These are phyloP conservation scores for Candida lessepsii DNA, from an alignment of 805 yeast species.

Conservation along the genomic window DNA sequence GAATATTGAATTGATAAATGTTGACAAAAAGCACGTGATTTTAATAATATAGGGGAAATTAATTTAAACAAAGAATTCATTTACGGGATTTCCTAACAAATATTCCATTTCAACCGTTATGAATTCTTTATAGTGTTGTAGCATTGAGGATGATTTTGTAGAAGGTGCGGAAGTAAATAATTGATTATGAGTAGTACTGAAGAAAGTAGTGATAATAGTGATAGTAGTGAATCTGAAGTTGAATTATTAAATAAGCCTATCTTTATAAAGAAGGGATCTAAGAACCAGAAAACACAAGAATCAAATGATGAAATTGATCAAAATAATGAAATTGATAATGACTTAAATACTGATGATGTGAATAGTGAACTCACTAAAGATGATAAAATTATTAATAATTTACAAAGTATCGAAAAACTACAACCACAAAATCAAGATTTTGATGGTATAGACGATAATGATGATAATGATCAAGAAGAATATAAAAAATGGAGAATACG, in stretches of 20 bases:
- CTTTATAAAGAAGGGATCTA: conserved; percentile 13
- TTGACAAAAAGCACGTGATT: too few relatives aligned
- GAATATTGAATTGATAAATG: too few relatives aligned
- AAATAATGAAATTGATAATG: background rate
- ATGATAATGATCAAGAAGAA: conserved; percentile 31
- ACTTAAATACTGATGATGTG: background rate
- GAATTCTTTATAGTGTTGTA: too few relatives aligned
- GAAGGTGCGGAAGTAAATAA: conserved; percentile 1
- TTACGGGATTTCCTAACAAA: too few relatives aligned
- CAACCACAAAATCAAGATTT: conserved; percentile 14
- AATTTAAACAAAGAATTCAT: too few relatives aligned
- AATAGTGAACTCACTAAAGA: too few relatives aligned
- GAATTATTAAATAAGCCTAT: conserved; percentile 12
- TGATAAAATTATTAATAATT: conserved; percentile 3
- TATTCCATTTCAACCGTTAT: too few relatives aligned
- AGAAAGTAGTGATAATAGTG: background rate
- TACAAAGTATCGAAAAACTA: background rate
- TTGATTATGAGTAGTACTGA: too few relatives aligned
- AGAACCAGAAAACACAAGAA: too few relatives aligned
- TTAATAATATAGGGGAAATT: too few relatives aligned
- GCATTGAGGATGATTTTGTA: too few relatives aligned
- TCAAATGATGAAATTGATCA: too few relatives aligned
- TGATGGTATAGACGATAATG: conserved; percentile 35
- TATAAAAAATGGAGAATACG: conserved; percentile 29
- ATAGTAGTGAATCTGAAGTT: background rate